Evolutionary conservation across 2,329 filamentous ascomycete species (phyloP).

Genomic region (Plectosphaerella sp.): DNA sequence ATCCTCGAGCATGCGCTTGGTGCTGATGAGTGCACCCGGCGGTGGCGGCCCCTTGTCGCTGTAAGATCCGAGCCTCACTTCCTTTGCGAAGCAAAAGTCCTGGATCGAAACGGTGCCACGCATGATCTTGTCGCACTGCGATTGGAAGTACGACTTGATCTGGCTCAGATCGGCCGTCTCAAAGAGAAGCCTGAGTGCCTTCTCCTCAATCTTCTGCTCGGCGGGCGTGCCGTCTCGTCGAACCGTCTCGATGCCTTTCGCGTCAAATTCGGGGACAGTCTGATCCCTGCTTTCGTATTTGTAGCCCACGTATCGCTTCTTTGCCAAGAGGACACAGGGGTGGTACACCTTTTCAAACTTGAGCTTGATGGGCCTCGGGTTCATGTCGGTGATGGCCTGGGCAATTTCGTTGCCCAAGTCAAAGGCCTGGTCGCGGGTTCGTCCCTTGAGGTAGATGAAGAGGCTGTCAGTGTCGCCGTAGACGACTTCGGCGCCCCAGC

Average conservation of each 20-base stretch:
- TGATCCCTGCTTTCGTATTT: constrained; percentile 84
- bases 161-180: constrained; percentile 83
- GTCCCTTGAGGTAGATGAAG: constrained; percentile 84
- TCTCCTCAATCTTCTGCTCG: constrained; percentile 95
- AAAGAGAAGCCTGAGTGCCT: constrained; percentile 82
- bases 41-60: constrained; percentile 75
- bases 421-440: constrained; percentile 85
- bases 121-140: constrained; percentile 91
- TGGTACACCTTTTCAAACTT: constrained; percentile 99
- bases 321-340: constrained; percentile 87
- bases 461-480: constrained; percentile 97
- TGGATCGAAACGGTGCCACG: constrained; percentile 81
- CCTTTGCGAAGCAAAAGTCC: constrained; percentile 92
- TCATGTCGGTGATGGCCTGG: constrained; percentile 79
- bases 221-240: constrained; percentile 91
- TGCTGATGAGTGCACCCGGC: constrained; percentile 83
- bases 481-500: constrained; percentile 93
- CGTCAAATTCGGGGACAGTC: constrained; percentile 82
- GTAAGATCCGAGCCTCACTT: constrained; percentile 88
- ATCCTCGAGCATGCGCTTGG: constrained; percentile 81
- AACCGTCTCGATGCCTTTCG: constrained; percentile 97
- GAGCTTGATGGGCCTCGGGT: constrained; percentile 87
- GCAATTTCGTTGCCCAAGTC: constrained; percentile 90
- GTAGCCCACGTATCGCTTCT: constrained; percentile 97
- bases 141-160: constrained; percentile 86